phyloP scores from a whole-genome alignment of 768 basidiomycete genomes.

The Russula emetica region DNA sequence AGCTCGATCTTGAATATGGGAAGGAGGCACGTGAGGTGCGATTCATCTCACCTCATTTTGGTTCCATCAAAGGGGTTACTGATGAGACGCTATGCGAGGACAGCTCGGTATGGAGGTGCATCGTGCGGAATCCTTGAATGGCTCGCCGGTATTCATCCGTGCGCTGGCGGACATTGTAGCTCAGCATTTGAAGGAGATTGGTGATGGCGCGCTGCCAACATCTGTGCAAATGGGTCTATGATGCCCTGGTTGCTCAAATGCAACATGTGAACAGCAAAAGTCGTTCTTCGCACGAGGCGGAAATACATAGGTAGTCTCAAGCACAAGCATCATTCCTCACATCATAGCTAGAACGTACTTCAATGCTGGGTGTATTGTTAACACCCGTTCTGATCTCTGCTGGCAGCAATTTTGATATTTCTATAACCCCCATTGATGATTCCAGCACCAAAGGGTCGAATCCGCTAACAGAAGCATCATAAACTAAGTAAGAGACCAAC shows the following conservation, averaged over 20 bases:
- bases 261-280: conserved; percentile 83
- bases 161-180: conserved; percentile 90
- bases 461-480: too few relatives aligned
- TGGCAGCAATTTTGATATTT: not conserved
- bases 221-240: conserved; percentile 80
- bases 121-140: conserved; percentile 89
- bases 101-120: conserved; percentile 89
- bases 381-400: not conserved
- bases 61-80: not conserved
- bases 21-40: conserved; percentile 87
- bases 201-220: conserved; percentile 55
- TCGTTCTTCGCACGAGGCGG: conserved; percentile 85
- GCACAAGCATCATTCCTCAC: too few relatives aligned
- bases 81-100: conserved; percentile 1
- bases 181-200: conserved; percentile 66
- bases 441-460: not conserved
- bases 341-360: not conserved
- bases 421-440: not conserved
- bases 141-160: conserved; percentile 91
- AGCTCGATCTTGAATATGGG: conserved; percentile 90
- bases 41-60: not conserved
- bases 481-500: too few relatives aligned
- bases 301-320: conserved; percentile 25
- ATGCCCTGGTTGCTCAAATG: conserved; percentile 92
- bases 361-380: not conserved